Conservation (phyloP, 2,329 filamentous ascomycete species). For the Alternaria burnsii region DNA sequence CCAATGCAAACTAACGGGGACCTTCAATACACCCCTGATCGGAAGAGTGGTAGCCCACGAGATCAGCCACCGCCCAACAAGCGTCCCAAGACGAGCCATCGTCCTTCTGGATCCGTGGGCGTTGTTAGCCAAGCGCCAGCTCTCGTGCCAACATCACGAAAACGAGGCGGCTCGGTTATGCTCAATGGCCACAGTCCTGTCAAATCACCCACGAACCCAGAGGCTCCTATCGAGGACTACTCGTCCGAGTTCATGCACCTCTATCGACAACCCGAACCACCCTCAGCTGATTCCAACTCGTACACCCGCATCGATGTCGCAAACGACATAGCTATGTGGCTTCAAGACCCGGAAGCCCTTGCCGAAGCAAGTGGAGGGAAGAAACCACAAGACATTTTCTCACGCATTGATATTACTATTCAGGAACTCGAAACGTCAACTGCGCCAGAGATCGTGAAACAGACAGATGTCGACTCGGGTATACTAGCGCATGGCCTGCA, state of each 20-base stretch:
- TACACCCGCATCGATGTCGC: constrained; percentile 80
- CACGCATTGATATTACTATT: constrained; percentile 63
- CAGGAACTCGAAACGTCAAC: constrained; percentile 61
- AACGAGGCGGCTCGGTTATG: constrained; percentile 66
- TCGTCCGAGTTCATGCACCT: constrained; percentile 78
- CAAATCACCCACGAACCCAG: constrained; percentile 73
- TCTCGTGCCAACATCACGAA: constrained; percentile 68
- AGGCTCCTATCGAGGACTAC: constrained; percentile 73
- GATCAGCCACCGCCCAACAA: constrained; percentile 73
- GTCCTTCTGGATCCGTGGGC: constrained; percentile 76
- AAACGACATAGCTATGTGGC: constrained; percentile 78
- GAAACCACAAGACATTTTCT: constrained; percentile 74
- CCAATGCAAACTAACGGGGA: constrained; percentile 66
- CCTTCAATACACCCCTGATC: constrained; percentile 57
- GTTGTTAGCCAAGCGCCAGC: constrained; percentile 72
- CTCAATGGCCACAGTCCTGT: constrained; percentile 76
- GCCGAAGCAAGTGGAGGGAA: constrained; percentile 71
- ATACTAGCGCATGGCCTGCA: constrained; percentile 63
- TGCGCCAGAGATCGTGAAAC: constrained; percentile 61
- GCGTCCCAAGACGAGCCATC: constrained; percentile 83
- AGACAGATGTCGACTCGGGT: constrained; percentile 61
- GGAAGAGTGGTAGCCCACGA: constrained; percentile 60
- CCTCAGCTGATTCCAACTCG: constrained; percentile 73
- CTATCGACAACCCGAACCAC: constrained; percentile 68
- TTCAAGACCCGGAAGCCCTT: constrained; percentile 75